phyloP scores from a whole-genome alignment of 2,329 filamentous ascomycete species.

The Westerdykella ornata region DNA sequence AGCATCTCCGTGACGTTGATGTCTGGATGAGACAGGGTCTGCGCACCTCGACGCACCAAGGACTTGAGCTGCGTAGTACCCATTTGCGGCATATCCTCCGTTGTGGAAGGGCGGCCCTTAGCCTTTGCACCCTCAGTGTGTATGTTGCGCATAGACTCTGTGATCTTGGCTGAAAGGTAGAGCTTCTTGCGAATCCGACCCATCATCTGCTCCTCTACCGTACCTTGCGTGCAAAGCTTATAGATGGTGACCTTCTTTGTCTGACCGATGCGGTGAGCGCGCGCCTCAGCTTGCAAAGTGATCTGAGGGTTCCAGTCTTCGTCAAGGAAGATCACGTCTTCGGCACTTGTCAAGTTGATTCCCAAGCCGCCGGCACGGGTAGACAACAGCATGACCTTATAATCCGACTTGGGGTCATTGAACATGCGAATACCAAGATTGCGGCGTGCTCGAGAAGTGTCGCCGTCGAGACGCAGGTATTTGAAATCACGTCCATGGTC shows the following conservation, averaged over 20 bases:
- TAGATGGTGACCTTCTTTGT: constrained; percentile 50
- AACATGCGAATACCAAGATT: constrained; percentile 51
- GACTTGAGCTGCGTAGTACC: constrained; percentile 49
- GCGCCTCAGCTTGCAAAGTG: constrained; percentile 49
- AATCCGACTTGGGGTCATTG: constrained; percentile 41
- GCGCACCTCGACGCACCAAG: constrained; percentile 49
- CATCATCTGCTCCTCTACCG: constrained; percentile 55
- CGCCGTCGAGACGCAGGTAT: constrained; percentile 48
- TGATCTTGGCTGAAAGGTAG: constrained; percentile 55
- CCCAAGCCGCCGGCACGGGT: constrained; percentile 52
- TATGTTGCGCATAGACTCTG: constrained; percentile 52
- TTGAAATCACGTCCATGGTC: constrained; percentile 38
- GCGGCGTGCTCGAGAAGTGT: constrained; percentile 43
- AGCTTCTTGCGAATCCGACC: constrained; percentile 55
- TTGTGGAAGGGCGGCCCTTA: constrained; percentile 16
- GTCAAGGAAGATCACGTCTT: constrained; percentile 52
- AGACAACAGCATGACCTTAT: constrained; percentile 51
- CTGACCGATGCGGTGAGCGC: constrained; percentile 52
- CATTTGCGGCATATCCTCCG: constrained; percentile 48
- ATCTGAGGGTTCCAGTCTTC: constrained; percentile 52
- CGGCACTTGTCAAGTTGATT: constrained; percentile 50
- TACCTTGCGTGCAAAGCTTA: constrained; percentile 51
- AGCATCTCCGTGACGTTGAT: constrained; percentile 53
- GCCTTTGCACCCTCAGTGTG: constrained; percentile 35
- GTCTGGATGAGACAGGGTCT: constrained; percentile 47